Evolutionary conservation across 306 rosid genomes (phyloP).

Genomic region (Sesbania bispinosa): DNA sequence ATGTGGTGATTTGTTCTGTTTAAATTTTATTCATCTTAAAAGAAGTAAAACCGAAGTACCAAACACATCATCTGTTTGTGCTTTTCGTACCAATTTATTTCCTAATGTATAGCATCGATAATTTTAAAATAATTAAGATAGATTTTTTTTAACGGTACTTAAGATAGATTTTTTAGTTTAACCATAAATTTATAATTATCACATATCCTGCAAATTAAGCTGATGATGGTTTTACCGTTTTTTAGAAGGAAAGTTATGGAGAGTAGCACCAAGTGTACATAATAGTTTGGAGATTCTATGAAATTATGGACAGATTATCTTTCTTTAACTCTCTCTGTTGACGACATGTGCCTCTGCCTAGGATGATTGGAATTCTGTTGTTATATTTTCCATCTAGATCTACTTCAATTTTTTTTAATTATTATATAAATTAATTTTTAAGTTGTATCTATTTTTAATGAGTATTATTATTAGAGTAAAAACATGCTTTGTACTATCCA

Average conservation of each 20-base stretch:
- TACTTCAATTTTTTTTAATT: slow-evolving; percentile 9
- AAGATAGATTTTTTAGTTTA: no score
- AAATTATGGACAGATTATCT: neutral
- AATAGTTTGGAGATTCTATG: neutral
- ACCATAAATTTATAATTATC: no score
- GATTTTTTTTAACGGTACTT: no score
- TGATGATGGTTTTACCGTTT: no score
- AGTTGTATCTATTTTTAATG: neutral
- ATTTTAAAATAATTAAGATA: no score
- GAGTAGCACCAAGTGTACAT: neutral
- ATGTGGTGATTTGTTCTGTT: no score
- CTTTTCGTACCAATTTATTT: no score
- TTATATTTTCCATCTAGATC: neutral
- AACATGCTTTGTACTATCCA: neutral
- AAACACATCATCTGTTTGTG: no score
- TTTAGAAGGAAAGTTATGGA: neutral
- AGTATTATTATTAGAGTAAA: slow-evolving; percentile 1
- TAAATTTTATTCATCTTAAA: no score
- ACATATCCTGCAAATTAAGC: no score
- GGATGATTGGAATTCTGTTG: neutral
- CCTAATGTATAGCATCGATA: no score
- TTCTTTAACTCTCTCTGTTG: neutral
- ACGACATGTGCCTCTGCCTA: neutral
- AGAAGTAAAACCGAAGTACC: no score
- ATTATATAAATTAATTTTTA: neutral